These are phyloP conservation scores for Trichosporon sp. DNA, from an alignment of 1,284 basidiomycete genomes.

Conservation along the genomic window DNA sequence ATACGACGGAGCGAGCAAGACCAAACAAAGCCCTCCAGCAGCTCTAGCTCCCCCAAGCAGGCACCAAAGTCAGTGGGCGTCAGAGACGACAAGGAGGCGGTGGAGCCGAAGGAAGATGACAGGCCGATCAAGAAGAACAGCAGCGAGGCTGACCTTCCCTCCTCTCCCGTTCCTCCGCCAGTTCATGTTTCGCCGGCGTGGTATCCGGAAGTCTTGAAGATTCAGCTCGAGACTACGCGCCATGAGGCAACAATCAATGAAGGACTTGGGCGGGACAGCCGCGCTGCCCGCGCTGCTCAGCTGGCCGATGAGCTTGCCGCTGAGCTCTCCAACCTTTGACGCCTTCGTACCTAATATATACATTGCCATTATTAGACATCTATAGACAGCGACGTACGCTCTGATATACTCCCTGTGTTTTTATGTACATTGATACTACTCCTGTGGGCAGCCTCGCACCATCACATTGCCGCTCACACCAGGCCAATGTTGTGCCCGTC, in stretches of 20 bases:
- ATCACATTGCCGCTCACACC: background rate
- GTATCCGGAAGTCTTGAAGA: constrained; percentile 20
- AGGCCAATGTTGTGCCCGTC: constrained; percentile 3
- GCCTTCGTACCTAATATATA: background rate
- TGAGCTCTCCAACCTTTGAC: constrained; percentile 3
- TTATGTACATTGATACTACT: constrained; percentile 15
- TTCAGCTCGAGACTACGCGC: constrained; percentile 34
- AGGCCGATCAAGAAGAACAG: background rate
- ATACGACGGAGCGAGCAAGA: constrained; percentile 9
- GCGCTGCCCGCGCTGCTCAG: constrained; percentile 34
- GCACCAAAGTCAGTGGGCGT: background rate
- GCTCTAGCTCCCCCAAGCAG: background rate
- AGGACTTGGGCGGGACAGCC: constrained; percentile 35
- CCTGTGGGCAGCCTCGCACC: background rate
- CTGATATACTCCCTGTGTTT: constrained; percentile 12
- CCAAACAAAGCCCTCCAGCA: background rate
- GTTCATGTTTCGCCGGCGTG: constrained; percentile 17
- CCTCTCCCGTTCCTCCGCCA: background rate
- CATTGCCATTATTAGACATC: background rate
- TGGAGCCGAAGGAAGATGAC: background rate
- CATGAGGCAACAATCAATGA: constrained; percentile 38
- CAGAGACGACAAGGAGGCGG: background rate
- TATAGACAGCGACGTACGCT: constrained; percentile 4
- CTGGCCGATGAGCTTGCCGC: constrained; percentile 23
- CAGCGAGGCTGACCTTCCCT: background rate